A percentile compares a stretch with the other conserved stretches of the same genome.
phyloP scores from a whole-genome alignment of 1,139 yeast genomes.

The Blastobotrys elegans region DNA sequence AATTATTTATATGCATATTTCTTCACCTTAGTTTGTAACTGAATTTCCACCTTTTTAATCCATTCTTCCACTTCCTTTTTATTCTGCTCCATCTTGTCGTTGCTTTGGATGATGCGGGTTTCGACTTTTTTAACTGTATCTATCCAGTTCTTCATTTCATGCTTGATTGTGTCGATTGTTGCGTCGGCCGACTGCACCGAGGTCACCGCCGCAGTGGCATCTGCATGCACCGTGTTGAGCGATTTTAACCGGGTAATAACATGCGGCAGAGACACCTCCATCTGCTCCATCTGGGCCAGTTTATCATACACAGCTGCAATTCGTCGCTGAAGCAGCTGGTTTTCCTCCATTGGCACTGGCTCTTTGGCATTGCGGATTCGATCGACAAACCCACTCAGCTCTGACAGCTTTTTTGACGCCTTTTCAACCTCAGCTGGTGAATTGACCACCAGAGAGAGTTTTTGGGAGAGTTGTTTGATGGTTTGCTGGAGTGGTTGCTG shows the following conservation, averaged over 20 bases:
- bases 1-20: neutral
- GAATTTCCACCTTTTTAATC: constrained; percentile 16
- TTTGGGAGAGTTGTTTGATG: constrained; percentile 13
- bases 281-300: constrained; percentile 38
- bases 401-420: constrained; percentile 16
- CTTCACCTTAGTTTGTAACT: neutral
- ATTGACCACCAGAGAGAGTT: constrained; percentile 19
- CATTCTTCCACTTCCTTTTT: constrained; percentile 18
- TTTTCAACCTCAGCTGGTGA: constrained; percentile 10
- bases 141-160: constrained; percentile 43
- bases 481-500: constrained; percentile 9
- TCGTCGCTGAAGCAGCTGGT: constrained; percentile 22
- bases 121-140: constrained; percentile 38
- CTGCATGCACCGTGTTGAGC: constrained; percentile 44
- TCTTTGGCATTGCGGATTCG: constrained; percentile 14
- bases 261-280: constrained; percentile 39
- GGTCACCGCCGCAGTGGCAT: constrained; percentile 49
- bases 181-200: constrained; percentile 47
- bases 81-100: constrained; percentile 22
- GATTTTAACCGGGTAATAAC: constrained; percentile 43
- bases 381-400: constrained; percentile 12
- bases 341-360: neutral
- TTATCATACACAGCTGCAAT: constrained; percentile 38
- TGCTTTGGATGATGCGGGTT: constrained; percentile 35
- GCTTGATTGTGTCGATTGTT: constrained; percentile 35